Evolutionary conservation across 1,284 basidiomycete species (phyloP).

Genomic region (Puccinia hordei): DNA sequence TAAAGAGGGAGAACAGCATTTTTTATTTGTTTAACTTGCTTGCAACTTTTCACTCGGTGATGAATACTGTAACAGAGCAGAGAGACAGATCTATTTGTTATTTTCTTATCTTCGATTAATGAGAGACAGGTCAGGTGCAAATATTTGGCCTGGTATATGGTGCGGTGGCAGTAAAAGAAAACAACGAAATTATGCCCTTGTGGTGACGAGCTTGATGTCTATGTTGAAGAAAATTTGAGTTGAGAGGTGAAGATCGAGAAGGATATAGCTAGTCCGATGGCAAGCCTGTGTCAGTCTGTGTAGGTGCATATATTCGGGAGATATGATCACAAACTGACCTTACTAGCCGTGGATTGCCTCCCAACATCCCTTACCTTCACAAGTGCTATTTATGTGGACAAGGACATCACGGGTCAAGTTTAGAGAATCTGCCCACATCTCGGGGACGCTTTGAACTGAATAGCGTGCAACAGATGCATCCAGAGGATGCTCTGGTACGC

Average conservation of each 20-base stretch:
- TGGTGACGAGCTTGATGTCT: neutral
- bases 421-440: too few relatives aligned
- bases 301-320: constrained; percentile 11
- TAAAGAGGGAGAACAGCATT: constrained; percentile 19
- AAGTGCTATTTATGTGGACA: constrained; percentile 18
- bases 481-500: too few relatives aligned
- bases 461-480: too few relatives aligned
- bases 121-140: constrained; percentile 22
- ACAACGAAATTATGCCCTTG: neutral
- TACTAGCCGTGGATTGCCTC: constrained; percentile 9
- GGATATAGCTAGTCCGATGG: neutral
- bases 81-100: neutral
- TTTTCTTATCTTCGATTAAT: neutral
- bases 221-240: neutral
- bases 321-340: constrained; percentile 17
- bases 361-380: constrained; percentile 21
- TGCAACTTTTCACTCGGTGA: neutral
- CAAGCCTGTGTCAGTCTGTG: neutral
- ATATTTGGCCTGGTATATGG: neutral
- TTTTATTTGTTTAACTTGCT: neutral
- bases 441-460: too few relatives aligned
- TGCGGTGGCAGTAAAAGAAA: neutral
- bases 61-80: neutral
- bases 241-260: neutral
- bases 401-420: too few relatives aligned